Percentiles rank a stretch among this genome's conserved stretches.
phyloP scores from a whole-genome alignment of 1,284 basidiomycete genomes.

The Dichomitus squalens region DNA sequence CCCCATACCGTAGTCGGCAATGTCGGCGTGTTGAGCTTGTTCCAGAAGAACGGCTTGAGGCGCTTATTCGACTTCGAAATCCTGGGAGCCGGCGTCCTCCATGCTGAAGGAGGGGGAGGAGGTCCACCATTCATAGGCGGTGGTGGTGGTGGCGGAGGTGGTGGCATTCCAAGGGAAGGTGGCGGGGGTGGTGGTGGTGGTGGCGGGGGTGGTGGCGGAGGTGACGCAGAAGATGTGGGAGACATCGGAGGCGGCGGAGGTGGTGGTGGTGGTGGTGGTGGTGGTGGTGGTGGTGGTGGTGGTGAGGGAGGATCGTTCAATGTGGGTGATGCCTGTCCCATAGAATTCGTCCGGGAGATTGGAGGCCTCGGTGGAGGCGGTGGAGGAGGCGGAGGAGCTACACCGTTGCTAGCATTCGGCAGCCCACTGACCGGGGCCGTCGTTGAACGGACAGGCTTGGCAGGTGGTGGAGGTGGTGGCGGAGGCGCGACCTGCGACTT shows the following conservation, averaged over 20 bases:
- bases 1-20: constrained; percentile 72
- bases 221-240: constrained; percentile 5
- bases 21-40: constrained; percentile 60
- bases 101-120: constrained; percentile 32
- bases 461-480: constrained; percentile 51
- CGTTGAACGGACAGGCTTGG: constrained; percentile 15
- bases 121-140: constrained; percentile 20
- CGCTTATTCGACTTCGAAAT: constrained; percentile 51
- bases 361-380: constrained; percentile 21
- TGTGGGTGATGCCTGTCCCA: neutral
- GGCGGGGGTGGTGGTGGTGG: constrained; percentile 28
- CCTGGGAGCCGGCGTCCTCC: constrained; percentile 36
- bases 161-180: constrained; percentile 19
- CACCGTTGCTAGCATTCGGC: constrained; percentile 15
- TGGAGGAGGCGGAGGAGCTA: constrained; percentile 17
- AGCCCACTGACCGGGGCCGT: constrained; percentile 15
- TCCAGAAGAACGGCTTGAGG: constrained; percentile 91
- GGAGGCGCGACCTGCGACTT: constrained; percentile 68
- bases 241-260: constrained; percentile 23
- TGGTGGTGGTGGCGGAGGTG: constrained; percentile 26
- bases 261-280: constrained; percentile 22
- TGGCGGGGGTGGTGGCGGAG: constrained; percentile 22
- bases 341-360: neutral
- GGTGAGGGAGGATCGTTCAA: neutral
- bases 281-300: constrained; percentile 21